Conservation (phyloP, 148 eudicot genomes). For the Fagopyrum esculentum region DNA sequence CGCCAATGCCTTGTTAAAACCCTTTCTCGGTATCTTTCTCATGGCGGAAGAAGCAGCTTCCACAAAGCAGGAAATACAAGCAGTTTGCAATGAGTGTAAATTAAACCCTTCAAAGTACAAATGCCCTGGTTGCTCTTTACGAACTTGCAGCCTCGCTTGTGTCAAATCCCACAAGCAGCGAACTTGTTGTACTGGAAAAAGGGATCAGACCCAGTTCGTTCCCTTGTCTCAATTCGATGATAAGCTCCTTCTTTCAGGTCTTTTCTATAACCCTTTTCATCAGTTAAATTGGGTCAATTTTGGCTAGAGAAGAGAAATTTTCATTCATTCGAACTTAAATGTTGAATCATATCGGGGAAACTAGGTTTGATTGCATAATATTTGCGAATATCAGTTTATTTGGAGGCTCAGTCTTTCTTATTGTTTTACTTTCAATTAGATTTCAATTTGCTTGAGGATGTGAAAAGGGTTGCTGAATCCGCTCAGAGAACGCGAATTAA, state of each 20-base stretch:
- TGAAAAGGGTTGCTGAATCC: slow-evolving; percentile 87
- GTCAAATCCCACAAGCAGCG: slow-evolving; percentile 75
- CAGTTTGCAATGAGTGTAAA: slow-evolving; percentile 74
- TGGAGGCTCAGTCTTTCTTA: background rate
- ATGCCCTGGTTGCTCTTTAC: slow-evolving; percentile 75
- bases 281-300: background rate
- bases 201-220: slow-evolving; percentile 43
- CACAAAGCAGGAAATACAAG: background rate
- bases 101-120: slow-evolving; percentile 59
- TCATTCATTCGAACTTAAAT: background rate
- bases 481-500: slow-evolving; percentile 58
- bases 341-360: background rate
- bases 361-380: background rate
- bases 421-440: slow-evolving; percentile 31
- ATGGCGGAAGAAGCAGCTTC: background rate
- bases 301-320: background rate
- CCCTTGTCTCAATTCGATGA: slow-evolving; percentile 72
- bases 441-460: slow-evolving; percentile 84
- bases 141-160: slow-evolving; percentile 73
- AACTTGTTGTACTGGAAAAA: slow-evolving; percentile 61
- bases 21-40: background rate
- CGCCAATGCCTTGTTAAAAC: background rate
- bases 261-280: background rate
- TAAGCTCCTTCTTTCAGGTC: slow-evolving; percentile 71
- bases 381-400: background rate